Base-by-base conservation (phyloP, 108 stramenopile genomes). In the Cylindrotheca closterium region DNA sequence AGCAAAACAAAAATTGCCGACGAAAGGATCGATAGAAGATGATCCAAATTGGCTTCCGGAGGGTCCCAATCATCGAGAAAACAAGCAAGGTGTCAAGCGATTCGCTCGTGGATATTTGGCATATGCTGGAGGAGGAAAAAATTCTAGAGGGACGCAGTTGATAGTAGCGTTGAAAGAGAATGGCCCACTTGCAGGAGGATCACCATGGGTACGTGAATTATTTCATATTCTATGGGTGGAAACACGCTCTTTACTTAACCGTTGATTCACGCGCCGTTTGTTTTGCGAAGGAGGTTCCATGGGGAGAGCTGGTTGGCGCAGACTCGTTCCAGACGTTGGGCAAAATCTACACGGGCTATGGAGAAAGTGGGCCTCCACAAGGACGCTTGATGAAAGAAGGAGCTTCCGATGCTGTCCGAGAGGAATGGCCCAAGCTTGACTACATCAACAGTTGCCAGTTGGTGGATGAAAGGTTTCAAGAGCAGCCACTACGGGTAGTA, bases 21-120 rank as follows among this genome's bases (percentile, higher is more conserved):
- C 3, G 25, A 45, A 59, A 22, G 49, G 70, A 29, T 37, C 52
- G 19, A 57, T 92, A 21, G 48, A 58, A 51, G 91, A 93, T 58
- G 91, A 93, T 76, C 80, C 80, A 15, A 81, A 85, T 56, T 93
- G 91, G 91, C 64, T 93, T 12, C 91, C 91, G 17, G 77, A 83
- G 46, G 91, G 91, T 51, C 80, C 82, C 4, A 53, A 53, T 12
- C 56, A 85, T 75, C 81, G 88, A 33, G 56, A 60, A 54, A 87
- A 93, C 50, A 79, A 75, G 4, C 45, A 70, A 23, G 84, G 80
- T 8, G 83, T 87, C 51, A 85, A 88, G 57, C 75, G 91, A 64
- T 93, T 86, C 60, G 71, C 79, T 3, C 70, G 68, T 30, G 91
- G 91, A 3, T 93, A 84, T 61, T 27, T 93, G 50, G 82, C 86